A percentile compares a stretch with the other conserved stretches of the same genome.
phyloP scores from a whole-genome alignment of 2,329 filamentous ascomycete species.

The Ilyonectria sp. region DNA sequence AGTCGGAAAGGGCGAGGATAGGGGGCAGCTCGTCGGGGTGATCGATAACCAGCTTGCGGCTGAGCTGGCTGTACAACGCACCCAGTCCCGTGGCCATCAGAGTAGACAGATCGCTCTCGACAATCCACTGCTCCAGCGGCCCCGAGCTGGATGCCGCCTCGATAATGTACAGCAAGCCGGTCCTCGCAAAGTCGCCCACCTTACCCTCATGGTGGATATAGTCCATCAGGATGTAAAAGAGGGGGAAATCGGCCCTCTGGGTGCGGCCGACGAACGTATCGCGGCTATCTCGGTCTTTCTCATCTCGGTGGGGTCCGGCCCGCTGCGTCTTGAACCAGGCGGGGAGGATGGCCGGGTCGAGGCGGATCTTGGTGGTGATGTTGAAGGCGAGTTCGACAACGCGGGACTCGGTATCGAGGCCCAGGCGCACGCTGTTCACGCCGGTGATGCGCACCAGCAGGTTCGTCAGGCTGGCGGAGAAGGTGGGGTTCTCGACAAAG shows the following conservation, averaged over 20 bases:
- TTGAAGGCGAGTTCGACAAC: conserved; percentile 96
- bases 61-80: conserved; percentile 77
- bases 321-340: conserved; percentile 86
- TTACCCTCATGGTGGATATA: conserved; percentile 97
- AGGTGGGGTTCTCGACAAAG: conserved; percentile 88
- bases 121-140: conserved; percentile 93
- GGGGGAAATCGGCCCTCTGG: conserved; percentile 91
- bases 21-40: conserved; percentile 83
- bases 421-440: conserved; percentile 79
- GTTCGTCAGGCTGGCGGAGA: conserved; percentile 89
- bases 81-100: conserved; percentile 97
- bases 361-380: conserved; percentile 94
- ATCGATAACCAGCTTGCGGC: conserved; percentile 85
- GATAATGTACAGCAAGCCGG: conserved; percentile 94
- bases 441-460: conserved; percentile 86
- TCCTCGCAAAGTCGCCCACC: conserved; percentile 95
- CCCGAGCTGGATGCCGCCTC: conserved; percentile 90
- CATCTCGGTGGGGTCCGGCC: conserved; percentile 51
- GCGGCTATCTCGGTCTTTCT: conserved; percentile 71
- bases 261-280: conserved; percentile 88
- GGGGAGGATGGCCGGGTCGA: conserved; percentile 88
- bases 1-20: conserved; percentile 91
- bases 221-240: conserved; percentile 96
- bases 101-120: conserved; percentile 95
- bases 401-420: conserved; percentile 86